These are phyloP conservation scores for Thalia dealbata DNA, from an alignment of 176 grass and related monocot genomes.

Conservation along the genomic window DNA sequence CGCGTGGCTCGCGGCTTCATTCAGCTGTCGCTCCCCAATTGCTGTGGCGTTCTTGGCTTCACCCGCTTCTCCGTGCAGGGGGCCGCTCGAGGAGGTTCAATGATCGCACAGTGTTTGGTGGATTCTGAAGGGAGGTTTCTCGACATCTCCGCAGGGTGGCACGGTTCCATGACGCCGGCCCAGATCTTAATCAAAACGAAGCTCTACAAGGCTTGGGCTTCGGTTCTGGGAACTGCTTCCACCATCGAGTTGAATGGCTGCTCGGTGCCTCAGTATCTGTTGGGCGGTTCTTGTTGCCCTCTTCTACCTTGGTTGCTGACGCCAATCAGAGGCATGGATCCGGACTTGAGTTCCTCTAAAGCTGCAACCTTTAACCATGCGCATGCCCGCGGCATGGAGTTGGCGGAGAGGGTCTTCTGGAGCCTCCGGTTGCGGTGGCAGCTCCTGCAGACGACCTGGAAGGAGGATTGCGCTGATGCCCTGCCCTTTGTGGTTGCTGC, in stretches of 20 bases:
- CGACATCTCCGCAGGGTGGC: slow-evolving; percentile 75
- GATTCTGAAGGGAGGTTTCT: slow-evolving; percentile 82
- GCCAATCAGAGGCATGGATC: slow-evolving; percentile 30
- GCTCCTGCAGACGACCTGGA: slow-evolving; percentile 60
- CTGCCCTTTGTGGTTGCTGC: slow-evolving; percentile 70
- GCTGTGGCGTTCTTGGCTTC: slow-evolving; percentile 71
- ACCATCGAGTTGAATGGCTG: slow-evolving; percentile 48
- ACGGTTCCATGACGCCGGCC: slow-evolving; percentile 30
- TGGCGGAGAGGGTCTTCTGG: slow-evolving; percentile 41
- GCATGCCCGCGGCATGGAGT: slow-evolving; percentile 50
- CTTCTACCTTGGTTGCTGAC: slow-evolving; percentile 83
- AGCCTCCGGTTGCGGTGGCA: slow-evolving; percentile 59
- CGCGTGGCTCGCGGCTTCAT: slow-evolving; percentile 63
- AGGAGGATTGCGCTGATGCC: slow-evolving; percentile 63
- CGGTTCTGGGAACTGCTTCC: slow-evolving; percentile 44
- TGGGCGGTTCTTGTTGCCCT: slow-evolving; percentile 54
- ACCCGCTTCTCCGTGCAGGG: slow-evolving; percentile 34
- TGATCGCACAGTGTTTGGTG: slow-evolving; percentile 58
- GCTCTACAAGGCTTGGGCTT: slow-evolving; percentile 32
- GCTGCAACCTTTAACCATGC: slow-evolving; percentile 61
- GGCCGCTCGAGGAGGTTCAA: slow-evolving; percentile 11
- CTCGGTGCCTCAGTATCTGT: slow-evolving; percentile 50
- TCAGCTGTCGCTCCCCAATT: slow-evolving; percentile 58
- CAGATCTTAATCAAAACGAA: slow-evolving; percentile 56
- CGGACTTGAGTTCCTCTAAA: slow-evolving; percentile 29